A percentile compares a stretch with the other conserved stretches of the same genome.
These are phyloP conservation scores for Leccinum subrobustum DNA, from an alignment of 1,284 basidiomycete genomes.

Conservation along the genomic window DNA sequence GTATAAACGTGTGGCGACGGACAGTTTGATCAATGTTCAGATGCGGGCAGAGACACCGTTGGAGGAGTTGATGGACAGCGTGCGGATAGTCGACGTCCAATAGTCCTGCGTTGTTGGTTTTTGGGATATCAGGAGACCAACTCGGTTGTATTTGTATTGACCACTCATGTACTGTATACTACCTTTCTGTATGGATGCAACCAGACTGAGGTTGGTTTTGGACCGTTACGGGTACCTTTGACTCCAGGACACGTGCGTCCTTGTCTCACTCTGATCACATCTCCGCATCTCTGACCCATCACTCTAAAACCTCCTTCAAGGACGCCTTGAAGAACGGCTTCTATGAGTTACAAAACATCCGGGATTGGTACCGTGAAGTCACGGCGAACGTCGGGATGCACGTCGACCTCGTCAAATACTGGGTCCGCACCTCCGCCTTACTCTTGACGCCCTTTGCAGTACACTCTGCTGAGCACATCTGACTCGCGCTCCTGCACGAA, in stretches of 20 bases:
- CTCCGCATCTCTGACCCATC: conserved; percentile 1
- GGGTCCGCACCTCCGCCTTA: conserved; percentile 81
- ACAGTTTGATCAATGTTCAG: too few relatives aligned
- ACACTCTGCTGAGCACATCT: conserved; percentile 94
- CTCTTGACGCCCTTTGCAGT: conserved; percentile 90
- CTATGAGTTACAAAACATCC: conserved; percentile 90
- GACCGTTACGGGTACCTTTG: too few relatives aligned
- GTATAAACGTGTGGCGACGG: too few relatives aligned
- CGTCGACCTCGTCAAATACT: conserved; percentile 71
- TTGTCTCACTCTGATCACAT: not conserved
- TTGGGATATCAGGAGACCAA: too few relatives aligned
- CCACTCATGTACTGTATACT: too few relatives aligned
- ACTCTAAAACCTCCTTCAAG: conserved; percentile 85
- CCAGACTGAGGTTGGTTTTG: too few relatives aligned
- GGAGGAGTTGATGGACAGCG: too few relatives aligned
- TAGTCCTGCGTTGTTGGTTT: too few relatives aligned
- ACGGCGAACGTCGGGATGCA: conserved; percentile 92
- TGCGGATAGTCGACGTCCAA: too few relatives aligned
- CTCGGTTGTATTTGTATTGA: too few relatives aligned
- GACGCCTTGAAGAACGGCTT: conserved; percentile 95
- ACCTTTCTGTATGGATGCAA: too few relatives aligned
- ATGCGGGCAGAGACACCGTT: too few relatives aligned
- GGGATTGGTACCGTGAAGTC: conserved; percentile 97
- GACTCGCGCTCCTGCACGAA: conserved; percentile 74
- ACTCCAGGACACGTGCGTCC: conserved; percentile 57